phyloP scores from a whole-genome alignment of 805 yeast species.

The Metschnikowia cubensis region DNA sequence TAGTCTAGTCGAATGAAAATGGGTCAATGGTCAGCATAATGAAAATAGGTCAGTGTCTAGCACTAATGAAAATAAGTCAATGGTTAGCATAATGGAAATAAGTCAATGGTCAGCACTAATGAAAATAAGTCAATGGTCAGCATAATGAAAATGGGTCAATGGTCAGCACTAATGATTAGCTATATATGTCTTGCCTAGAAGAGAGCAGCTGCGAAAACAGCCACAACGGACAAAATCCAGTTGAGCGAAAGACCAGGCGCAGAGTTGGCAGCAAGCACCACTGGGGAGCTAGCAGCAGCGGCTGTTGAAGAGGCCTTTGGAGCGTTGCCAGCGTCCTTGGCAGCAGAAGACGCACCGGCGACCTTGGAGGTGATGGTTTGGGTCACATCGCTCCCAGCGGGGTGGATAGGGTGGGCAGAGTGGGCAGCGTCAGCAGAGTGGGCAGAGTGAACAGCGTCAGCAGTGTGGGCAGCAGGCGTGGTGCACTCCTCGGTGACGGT shows the following conservation, averaged over 20 bases:
- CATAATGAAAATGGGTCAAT: too few species aligned
- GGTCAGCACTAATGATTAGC: background rate
- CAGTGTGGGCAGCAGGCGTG: background rate
- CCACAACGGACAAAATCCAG: background rate
- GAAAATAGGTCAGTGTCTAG: too few species aligned
- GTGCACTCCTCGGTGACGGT: conserved; percentile 4
- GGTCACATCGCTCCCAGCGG: background rate
- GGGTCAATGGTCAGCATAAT: too few species aligned
- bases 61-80: too few species aligned
- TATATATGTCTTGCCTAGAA: background rate
- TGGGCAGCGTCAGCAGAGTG: background rate
- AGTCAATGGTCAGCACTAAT: too few species aligned
- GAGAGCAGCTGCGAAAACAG: background rate
- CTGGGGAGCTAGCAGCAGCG: conserved; percentile 2
- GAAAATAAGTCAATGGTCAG: too few species aligned
- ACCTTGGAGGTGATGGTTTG: background rate
- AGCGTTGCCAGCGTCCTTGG: too few species aligned
- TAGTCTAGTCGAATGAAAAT: too few species aligned
- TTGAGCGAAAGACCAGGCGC: background rate
- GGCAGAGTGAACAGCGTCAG: background rate
- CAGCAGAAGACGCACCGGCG: background rate
- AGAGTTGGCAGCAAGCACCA: background rate
- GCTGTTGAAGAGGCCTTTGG: conserved; percentile 1
- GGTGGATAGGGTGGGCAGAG: background rate
- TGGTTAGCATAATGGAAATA: too few species aligned